Percentiles rank a stretch among this genome's conserved stretches.
These are phyloP conservation scores for Diaporthe batatas DNA, from an alignment of 2,329 filamentous ascomycete genomes.

Conservation along the genomic window DNA sequence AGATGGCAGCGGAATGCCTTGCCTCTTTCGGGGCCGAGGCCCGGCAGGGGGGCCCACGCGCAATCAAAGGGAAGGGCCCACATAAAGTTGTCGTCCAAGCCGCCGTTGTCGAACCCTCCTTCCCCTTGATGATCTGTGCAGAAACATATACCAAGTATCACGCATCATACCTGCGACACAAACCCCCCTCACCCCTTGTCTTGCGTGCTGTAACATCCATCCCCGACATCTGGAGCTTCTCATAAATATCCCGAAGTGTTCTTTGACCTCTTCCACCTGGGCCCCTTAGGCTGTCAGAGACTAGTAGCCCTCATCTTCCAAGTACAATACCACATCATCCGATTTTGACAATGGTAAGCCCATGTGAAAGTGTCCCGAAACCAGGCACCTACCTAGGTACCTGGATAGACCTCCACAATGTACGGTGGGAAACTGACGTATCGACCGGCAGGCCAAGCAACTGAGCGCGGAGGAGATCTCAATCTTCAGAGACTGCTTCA, in stretches of 20 bases:
- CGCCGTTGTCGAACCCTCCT: slow-evolving; percentile 13
- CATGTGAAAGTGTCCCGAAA: too few species aligned
- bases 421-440: not conserved
- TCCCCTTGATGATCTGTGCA: slow-evolving; percentile 34
- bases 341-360: slow-evolving; percentile 14
- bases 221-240: not conserved
- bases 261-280: not conserved
- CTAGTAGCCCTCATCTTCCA: not conserved
- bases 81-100: slow-evolving; percentile 33
- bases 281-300: not conserved
- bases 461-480: slow-evolving; percentile 41
- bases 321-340: not conserved
- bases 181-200: slow-evolving; percentile 5
- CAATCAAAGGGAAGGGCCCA: slow-evolving; percentile 29
- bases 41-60: slow-evolving; percentile 32
- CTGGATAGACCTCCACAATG: too few species aligned
- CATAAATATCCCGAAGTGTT: not conserved
- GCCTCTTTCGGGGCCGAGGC: slow-evolving; percentile 25
- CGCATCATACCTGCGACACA: slow-evolving; percentile 11
- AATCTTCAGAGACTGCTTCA: slow-evolving; percentile 42
- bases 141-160: slow-evolving; percentile 26
- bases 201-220: not conserved
- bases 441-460: slow-evolving; percentile 32
- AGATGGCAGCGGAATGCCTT: slow-evolving; percentile 22
- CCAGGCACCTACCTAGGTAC: not conserved